A percentile compares a stretch with the other conserved stretches of the same genome.
Conservation (phyloP, 2,329 filamentous ascomycete species). For the Aspergillus sp. region DNA sequence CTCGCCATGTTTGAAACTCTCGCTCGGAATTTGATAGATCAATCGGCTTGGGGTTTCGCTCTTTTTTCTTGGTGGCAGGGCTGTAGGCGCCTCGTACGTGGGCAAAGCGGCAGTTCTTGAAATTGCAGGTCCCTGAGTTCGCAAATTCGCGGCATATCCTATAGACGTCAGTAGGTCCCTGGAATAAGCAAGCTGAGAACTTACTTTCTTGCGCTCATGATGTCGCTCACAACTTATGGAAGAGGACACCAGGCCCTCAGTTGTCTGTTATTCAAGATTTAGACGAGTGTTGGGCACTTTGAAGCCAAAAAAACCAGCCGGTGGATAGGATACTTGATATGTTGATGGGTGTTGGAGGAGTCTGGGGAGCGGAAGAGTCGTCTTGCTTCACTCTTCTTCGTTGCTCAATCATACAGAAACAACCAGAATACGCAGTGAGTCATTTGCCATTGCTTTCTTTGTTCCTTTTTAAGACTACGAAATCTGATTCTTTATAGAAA, state of each 20-base stretch:
- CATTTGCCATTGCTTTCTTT: neutral
- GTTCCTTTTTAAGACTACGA: neutral
- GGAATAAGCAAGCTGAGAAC: neutral
- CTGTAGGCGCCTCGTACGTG: constrained; percentile 3
- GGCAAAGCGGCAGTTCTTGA: constrained; percentile 7
- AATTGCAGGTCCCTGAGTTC: constrained; percentile 4
- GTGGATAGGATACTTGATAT: neutral
- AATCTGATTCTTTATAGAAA: neutral
- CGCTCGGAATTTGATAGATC: neutral
- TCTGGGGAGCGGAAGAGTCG: neutral
- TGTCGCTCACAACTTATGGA: neutral
- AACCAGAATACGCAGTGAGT: neutral
- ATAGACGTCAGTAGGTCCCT: neutral
- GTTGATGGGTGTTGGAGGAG: neutral
- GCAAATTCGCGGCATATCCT: constrained; percentile 8
- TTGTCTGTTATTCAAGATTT: no score
- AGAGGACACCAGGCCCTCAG: no score
- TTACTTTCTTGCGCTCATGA: neutral
- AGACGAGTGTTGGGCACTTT: no score
- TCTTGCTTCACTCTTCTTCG: no score
- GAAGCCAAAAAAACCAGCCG: neutral
- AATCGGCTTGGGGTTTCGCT: neutral
- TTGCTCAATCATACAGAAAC: neutral
- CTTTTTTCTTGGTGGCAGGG: neutral
- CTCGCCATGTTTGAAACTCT: constrained; percentile 4